Percentiles rank a stretch among this genome's conserved stretches.
These are phyloP conservation scores for Neohortaea acidophila DNA, from an alignment of 495 filamentous ascomycete species.

Conservation along the genomic window DNA sequence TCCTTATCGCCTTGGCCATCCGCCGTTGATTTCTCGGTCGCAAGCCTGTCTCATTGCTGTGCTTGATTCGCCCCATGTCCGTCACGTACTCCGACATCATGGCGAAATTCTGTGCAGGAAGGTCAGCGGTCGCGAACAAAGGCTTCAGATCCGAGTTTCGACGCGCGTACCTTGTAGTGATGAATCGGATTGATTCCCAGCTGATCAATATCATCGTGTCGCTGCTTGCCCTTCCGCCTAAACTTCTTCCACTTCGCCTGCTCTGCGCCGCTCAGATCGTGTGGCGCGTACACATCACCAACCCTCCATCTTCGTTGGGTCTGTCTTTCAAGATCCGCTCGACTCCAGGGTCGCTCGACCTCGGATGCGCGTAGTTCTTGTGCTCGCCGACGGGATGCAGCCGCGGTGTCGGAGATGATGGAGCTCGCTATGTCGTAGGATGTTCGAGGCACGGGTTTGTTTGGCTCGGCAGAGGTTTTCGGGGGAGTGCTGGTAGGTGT, in stretches of 20 bases:
- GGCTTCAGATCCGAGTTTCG: neutral
- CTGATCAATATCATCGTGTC: slow-evolving; percentile 59
- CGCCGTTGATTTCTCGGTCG: slow-evolving; percentile 79
- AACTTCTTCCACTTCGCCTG: slow-evolving; percentile 46
- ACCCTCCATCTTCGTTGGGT: slow-evolving; percentile 40
- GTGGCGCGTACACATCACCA: slow-evolving; percentile 82
- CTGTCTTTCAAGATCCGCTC: slow-evolving; percentile 15
- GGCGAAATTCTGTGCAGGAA: slow-evolving; percentile 58
- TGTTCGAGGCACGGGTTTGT: neutral
- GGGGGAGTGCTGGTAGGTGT: neutral
- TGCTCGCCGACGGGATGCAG: neutral
- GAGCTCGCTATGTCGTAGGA: slow-evolving; percentile 1
- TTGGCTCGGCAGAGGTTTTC: neutral
- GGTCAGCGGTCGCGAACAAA: neutral
- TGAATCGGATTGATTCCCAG: slow-evolving; percentile 67
- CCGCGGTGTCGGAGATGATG: neutral
- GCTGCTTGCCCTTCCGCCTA: slow-evolving; percentile 34
- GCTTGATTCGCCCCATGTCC: slow-evolving; percentile 68
- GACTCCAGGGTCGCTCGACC: slow-evolving; percentile 2
- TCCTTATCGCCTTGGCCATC: slow-evolving; percentile 79
- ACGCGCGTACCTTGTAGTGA: slow-evolving; percentile 59
- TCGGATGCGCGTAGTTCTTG: neutral
- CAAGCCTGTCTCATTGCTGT: slow-evolving; percentile 56
- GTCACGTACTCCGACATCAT: slow-evolving; percentile 85
- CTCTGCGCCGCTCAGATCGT: slow-evolving; percentile 64